Conservation (phyloP, 371 early-diverging fungal genomes). For the Rhizopus microsporus region DNA sequence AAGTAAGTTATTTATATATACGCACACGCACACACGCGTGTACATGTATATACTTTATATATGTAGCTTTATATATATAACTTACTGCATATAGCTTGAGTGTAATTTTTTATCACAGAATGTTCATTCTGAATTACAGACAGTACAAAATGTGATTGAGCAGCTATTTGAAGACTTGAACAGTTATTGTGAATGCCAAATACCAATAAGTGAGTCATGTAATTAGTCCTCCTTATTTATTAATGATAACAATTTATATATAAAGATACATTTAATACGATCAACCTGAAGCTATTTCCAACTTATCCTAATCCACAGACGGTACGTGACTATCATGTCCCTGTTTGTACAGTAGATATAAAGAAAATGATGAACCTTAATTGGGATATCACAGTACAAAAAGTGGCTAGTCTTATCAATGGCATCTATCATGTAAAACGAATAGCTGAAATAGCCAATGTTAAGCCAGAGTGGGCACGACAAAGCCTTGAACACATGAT, state of each 20-base stretch:
- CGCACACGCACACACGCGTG: too few species aligned
- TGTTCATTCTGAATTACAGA: slow-evolving; percentile 27
- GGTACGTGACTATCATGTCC: slow-evolving; percentile 83
- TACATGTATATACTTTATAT: background rate
- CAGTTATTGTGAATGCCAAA: slow-evolving; percentile 84
- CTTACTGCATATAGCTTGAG: slow-evolving; percentile 57
- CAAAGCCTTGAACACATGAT: slow-evolving; percentile 81
- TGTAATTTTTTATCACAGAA: slow-evolving; percentile 68
- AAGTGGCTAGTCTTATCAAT: slow-evolving; percentile 67
- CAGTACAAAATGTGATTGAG: slow-evolving; percentile 79
- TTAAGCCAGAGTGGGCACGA: slow-evolving; percentile 70
- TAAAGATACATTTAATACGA: slow-evolving; percentile 61
- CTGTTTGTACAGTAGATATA: slow-evolving; percentile 74
- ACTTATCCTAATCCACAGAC: slow-evolving; percentile 73
- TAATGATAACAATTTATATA: background rate
- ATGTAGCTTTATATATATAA: background rate
- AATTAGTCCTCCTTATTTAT: background rate
- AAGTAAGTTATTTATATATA: slow-evolving; percentile 42
- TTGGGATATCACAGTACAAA: slow-evolving; percentile 86
- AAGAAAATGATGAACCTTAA: slow-evolving; percentile 65
- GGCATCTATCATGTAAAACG: slow-evolving; percentile 76
- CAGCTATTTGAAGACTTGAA: slow-evolving; percentile 86
- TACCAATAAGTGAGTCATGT: slow-evolving; percentile 71
- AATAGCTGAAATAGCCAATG: slow-evolving; percentile 77
- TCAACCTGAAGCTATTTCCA: slow-evolving; percentile 87